A percentile compares a stretch with the other conserved stretches of the same genome.
These are phyloP conservation scores for Auricularia cornea DNA, from an alignment of 768 basidiomycete genomes.

Conservation along the genomic window DNA sequence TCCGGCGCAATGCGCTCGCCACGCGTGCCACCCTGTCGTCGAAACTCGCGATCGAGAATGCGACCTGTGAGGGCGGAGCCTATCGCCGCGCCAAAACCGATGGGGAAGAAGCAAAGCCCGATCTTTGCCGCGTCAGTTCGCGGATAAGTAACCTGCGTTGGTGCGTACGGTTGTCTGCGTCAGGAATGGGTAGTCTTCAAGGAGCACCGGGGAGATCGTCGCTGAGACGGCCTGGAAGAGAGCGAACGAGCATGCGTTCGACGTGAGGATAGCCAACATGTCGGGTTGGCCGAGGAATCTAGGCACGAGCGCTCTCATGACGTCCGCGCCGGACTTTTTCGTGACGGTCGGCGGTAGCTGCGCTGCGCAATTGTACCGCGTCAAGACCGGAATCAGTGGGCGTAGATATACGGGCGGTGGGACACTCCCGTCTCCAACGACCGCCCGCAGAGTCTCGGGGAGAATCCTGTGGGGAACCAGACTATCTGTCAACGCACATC, in stretches of 20 bases:
- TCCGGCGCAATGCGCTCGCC: slow-evolving; percentile 13
- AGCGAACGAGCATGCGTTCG: slow-evolving; percentile 44
- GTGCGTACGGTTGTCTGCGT: slow-evolving; percentile 33
- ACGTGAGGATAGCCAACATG: slow-evolving; percentile 44
- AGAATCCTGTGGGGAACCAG: slow-evolving; percentile 26
- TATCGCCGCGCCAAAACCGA: slow-evolving; percentile 62
- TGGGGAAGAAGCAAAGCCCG: slow-evolving; percentile 70
- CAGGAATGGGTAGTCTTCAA: slow-evolving; percentile 47
- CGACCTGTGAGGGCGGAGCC: slow-evolving; percentile 52
- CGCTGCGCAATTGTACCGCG: slow-evolving; percentile 2
- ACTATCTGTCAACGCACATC: too few relatives aligned
- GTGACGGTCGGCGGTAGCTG: background rate
- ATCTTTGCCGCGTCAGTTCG: slow-evolving; percentile 23
- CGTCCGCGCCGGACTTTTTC: background rate
- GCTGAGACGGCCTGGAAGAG: slow-evolving; percentile 55
- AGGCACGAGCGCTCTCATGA: background rate
- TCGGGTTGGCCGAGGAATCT: slow-evolving; percentile 46
- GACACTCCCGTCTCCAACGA: slow-evolving; percentile 39
- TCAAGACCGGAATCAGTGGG: slow-evolving; percentile 24
- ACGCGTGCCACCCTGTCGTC: slow-evolving; percentile 22
- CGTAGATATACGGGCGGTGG: slow-evolving; percentile 22
- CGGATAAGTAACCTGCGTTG: background rate
- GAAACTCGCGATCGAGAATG: slow-evolving; percentile 61
- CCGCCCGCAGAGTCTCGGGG: slow-evolving; percentile 34
- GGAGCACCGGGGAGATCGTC: slow-evolving; percentile 54